phyloP scores from a whole-genome alignment of 2,329 filamentous ascomycete species.

The Microdochium paspali region DNA sequence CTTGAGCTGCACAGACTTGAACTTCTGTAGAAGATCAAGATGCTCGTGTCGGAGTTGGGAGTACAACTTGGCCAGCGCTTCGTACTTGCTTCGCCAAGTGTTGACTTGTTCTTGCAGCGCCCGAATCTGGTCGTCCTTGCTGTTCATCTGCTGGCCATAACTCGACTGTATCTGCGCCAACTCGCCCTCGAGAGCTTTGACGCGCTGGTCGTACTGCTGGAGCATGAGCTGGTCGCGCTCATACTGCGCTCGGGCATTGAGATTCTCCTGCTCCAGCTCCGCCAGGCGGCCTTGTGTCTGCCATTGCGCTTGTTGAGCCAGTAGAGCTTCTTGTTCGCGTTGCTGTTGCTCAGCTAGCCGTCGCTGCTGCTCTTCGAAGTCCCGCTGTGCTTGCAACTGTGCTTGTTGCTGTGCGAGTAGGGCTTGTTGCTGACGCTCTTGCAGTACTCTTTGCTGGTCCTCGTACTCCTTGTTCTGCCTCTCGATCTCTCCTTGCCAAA shows the following conservation, averaged over 20 bases:
- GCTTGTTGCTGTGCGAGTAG: slow-evolving; percentile 74
- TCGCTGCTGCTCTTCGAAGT: slow-evolving; percentile 96
- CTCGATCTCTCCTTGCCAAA: slow-evolving; percentile 91
- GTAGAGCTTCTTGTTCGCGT: slow-evolving; percentile 79
- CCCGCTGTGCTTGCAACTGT: slow-evolving; percentile 74
- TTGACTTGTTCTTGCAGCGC: slow-evolving; percentile 95
- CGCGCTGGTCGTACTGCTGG: slow-evolving; percentile 89
- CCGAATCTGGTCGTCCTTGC: slow-evolving; percentile 89
- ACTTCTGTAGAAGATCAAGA: slow-evolving; percentile 88
- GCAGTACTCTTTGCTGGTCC: slow-evolving; percentile 80
- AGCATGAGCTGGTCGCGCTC: slow-evolving; percentile 96
- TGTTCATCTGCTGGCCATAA: slow-evolving; percentile 73
- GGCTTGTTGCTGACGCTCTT: slow-evolving; percentile 77
- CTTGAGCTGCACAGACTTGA: slow-evolving; percentile 93
- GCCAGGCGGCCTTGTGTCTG: slow-evolving; percentile 94
- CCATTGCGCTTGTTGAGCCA: slow-evolving; percentile 81
- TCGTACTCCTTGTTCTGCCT: slow-evolving; percentile 92
- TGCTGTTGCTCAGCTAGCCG: slow-evolving; percentile 81
- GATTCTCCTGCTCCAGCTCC: slow-evolving; percentile 88
- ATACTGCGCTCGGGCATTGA: slow-evolving; percentile 90
- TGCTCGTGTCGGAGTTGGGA: slow-evolving; percentile 94
- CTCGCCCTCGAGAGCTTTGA: slow-evolving; percentile 87
- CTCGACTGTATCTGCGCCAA: slow-evolving; percentile 74
- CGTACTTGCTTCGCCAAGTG: slow-evolving; percentile 95
- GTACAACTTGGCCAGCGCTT: slow-evolving; percentile 92